Percentiles rank a stretch among this genome's conserved stretches.
phyloP scores from a whole-genome alignment of 169 alveolate species.

The Amoebophrya sp. region DNA sequence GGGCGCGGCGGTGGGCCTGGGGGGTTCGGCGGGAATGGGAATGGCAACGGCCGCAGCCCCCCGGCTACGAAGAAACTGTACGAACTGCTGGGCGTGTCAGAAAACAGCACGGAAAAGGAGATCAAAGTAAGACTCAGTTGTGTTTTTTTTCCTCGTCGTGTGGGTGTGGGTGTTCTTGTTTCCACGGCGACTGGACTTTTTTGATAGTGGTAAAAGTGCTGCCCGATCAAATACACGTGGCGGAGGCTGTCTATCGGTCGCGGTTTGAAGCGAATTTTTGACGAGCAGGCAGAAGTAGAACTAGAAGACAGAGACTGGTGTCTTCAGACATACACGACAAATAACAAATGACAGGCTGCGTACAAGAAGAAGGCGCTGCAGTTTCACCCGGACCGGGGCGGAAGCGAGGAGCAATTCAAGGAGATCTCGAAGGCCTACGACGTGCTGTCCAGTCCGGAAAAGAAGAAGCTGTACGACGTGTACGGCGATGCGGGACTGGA shows the following conservation, averaged over 20 bases:
- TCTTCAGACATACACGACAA: too few species aligned
- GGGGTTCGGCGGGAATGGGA: background rate
- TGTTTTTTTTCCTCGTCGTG: too few species aligned
- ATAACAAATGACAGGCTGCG: too few species aligned
- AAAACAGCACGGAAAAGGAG: background rate
- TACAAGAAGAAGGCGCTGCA: slow-evolving; percentile 56
- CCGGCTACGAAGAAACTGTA: background rate
- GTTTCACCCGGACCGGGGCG: slow-evolving; percentile 83
- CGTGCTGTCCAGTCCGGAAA: slow-evolving; percentile 73
- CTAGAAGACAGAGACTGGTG: too few species aligned
- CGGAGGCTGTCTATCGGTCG: too few species aligned
- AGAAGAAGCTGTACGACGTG: slow-evolving; percentile 73
- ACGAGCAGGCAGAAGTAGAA: too few species aligned
- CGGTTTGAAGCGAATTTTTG: too few species aligned
- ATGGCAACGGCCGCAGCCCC: background rate
- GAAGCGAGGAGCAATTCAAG: slow-evolving; percentile 70
- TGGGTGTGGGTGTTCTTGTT: too few species aligned
- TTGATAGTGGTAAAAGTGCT: too few species aligned
- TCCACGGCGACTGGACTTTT: too few species aligned
- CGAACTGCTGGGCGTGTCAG: background rate
- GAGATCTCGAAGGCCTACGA: slow-evolving; percentile 84
- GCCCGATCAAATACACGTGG: too few species aligned
- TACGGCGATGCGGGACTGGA: slow-evolving; percentile 82
- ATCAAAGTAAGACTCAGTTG: too few species aligned
- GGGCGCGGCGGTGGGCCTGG: background rate